These are phyloP conservation scores for Sugiyamaella mastotermitis DNA, from an alignment of 805 yeast genomes.

Conservation along the genomic window DNA sequence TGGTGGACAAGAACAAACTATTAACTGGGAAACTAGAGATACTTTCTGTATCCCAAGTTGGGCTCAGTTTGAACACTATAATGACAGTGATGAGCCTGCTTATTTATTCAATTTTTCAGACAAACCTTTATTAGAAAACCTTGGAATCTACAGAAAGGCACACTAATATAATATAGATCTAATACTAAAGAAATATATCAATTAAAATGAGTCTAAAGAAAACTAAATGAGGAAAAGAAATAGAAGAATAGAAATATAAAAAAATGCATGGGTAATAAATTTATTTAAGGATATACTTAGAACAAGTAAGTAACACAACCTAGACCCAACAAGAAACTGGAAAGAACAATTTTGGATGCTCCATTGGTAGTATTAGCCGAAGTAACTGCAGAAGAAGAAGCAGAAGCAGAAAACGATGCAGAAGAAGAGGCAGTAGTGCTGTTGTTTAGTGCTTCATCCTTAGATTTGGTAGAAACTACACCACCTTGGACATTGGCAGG, in stretches of 20 bases:
- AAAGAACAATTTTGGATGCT: too few relatives aligned
- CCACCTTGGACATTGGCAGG: slow-evolving; percentile 15
- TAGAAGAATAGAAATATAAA: too few relatives aligned
- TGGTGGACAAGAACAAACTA: not conserved
- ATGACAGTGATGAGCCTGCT: slow-evolving; percentile 4
- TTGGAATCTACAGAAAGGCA: slow-evolving; percentile 7
- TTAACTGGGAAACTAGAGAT: slow-evolving; percentile 6
- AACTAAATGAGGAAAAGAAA: too few relatives aligned
- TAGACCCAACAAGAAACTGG: too few relatives aligned
- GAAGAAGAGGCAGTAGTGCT: slow-evolving; percentile 7
- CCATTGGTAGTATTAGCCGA: not conserved
- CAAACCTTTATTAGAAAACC: slow-evolving; percentile 8
- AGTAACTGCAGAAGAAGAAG: not conserved
- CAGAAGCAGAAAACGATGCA: slow-evolving; percentile 3
- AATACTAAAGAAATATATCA: too few relatives aligned
- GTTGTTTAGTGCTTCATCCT: not conserved
- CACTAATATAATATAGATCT: too few relatives aligned
- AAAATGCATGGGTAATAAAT: too few relatives aligned
- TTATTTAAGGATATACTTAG: too few relatives aligned
- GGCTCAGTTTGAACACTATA: slow-evolving; percentile 11
- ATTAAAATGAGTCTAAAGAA: too few relatives aligned
- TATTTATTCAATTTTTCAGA: slow-evolving; percentile 11
- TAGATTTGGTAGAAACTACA: slow-evolving; percentile 5
- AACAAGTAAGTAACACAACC: too few relatives aligned
- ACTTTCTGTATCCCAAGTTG: slow-evolving; percentile 14